These are phyloP conservation scores for Yamadazyma songkhlaensis DNA, from an alignment of 1,139 yeast species.

Conservation along the genomic window DNA sequence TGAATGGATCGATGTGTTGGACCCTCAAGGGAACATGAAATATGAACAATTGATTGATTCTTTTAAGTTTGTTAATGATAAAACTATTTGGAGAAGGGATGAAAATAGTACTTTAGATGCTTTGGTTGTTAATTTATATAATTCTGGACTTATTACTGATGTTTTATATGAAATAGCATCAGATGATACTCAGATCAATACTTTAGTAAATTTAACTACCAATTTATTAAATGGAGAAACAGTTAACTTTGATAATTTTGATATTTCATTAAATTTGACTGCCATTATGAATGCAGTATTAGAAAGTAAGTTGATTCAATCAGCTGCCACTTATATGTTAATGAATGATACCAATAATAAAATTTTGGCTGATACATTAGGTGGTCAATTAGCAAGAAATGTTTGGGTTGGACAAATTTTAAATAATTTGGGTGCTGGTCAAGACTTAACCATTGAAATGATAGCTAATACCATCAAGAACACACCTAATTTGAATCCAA, in stretches of 20 bases:
- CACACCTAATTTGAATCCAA: constrained; percentile 24
- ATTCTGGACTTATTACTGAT: constrained; percentile 29
- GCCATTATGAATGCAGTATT: constrained; percentile 18
- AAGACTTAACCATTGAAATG: constrained; percentile 24
- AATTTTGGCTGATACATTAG: constrained; percentile 23
- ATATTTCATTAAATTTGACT: constrained; percentile 22
- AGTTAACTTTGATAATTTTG: constrained; percentile 16
- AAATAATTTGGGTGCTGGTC: constrained; percentile 31
- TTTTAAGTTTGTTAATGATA: constrained; percentile 11
- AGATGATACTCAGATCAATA: constrained; percentile 19
- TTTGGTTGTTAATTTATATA: constrained; percentile 21
- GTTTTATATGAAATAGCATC: constrained; percentile 30
- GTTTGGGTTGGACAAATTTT: constrained; percentile 29
- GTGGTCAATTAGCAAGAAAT: constrained; percentile 22
- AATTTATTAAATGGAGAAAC: constrained; percentile 13
- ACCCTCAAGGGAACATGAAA: constrained; percentile 11
- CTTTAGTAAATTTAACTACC: constrained; percentile 19
- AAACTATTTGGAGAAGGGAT: constrained; percentile 17
- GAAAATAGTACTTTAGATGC: constrained; percentile 18
- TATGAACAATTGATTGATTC: constrained; percentile 11
- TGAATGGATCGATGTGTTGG: constrained; percentile 13
- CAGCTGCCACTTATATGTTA: constrained; percentile 24
- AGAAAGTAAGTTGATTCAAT: constrained; percentile 25
- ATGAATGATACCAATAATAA: constrained; percentile 29
- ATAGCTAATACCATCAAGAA: constrained; percentile 26